Evolutionary conservation across 2,329 filamentous ascomycete species (phyloP).

Genomic region (Scedosporium apiospermum): DNA sequence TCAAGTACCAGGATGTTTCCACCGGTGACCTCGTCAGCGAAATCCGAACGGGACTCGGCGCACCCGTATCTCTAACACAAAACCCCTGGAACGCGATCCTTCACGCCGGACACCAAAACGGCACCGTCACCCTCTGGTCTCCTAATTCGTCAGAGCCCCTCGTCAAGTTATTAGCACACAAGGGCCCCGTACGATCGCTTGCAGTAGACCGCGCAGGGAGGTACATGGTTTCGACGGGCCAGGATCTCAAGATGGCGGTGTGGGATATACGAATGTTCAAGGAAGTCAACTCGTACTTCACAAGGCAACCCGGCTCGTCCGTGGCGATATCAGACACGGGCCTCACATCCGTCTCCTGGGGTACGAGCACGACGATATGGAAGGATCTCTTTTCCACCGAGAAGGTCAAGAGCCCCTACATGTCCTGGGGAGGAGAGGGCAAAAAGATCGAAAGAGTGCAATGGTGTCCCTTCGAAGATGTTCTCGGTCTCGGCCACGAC

Average conservation of each 20-base stretch:
- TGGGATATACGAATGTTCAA: slow-evolving; percentile 95
- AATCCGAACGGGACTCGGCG: slow-evolving; percentile 73
- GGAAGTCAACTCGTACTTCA: slow-evolving; percentile 83
- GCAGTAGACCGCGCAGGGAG: slow-evolving; percentile 82
- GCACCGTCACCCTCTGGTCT: slow-evolving; percentile 90
- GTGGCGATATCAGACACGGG: slow-evolving; percentile 83
- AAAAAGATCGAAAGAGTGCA: slow-evolving; percentile 68
- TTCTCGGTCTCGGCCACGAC: slow-evolving; percentile 77
- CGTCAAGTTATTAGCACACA: slow-evolving; percentile 84
- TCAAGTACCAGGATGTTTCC: slow-evolving; percentile 93
- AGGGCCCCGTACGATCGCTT: slow-evolving; percentile 76
- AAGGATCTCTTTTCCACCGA: slow-evolving; percentile 76
- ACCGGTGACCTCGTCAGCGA: slow-evolving; percentile 85
- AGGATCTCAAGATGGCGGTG: slow-evolving; percentile 84
- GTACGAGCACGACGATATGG: slow-evolving; percentile 84
- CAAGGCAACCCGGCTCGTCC: slow-evolving; percentile 70
- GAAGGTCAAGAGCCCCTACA: slow-evolving; percentile 81
- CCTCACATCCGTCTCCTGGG: slow-evolving; percentile 83
- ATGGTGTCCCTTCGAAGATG: slow-evolving; percentile 94
- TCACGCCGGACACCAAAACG: slow-evolving; percentile 90
- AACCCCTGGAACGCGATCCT: slow-evolving; percentile 90
- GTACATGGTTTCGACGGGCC: slow-evolving; percentile 91
- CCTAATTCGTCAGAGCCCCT: slow-evolving; percentile 80
- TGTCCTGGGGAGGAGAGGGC: slow-evolving; percentile 85
- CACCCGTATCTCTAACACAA: slow-evolving; percentile 73